These are phyloP conservation scores for Moricandia moricandioides DNA, from an alignment of 345 rosid genomes.

Conservation along the genomic window DNA sequence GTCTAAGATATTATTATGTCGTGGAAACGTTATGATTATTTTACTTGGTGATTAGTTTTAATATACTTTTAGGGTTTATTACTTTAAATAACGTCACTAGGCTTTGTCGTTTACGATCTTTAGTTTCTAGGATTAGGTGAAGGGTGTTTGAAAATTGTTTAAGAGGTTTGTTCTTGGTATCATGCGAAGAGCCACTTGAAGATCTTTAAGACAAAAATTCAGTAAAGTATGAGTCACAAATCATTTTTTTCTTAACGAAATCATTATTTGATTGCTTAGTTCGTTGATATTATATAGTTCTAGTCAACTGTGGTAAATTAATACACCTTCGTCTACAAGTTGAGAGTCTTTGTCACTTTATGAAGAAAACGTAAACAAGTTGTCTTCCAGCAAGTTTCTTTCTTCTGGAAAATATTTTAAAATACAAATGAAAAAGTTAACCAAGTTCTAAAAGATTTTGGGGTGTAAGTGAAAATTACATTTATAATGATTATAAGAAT, in stretches of 20 bases:
- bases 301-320: not conserved
- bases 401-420: not conserved
- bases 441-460: not conserved
- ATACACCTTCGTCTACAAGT: not conserved
- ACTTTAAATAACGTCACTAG: not conserved
- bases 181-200: not conserved
- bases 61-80: not conserved
- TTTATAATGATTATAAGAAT: too few species aligned
- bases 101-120: not conserved
- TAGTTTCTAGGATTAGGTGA: not conserved
- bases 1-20: not conserved
- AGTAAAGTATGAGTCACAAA: not conserved
- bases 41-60: not conserved
- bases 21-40: not conserved
- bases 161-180: not conserved
- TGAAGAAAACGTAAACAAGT: not conserved
- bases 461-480: too few species aligned
- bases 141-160: not conserved
- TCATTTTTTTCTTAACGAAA: not conserved
- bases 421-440: not conserved
- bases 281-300: not conserved
- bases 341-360: not conserved
- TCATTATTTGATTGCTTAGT: not conserved
- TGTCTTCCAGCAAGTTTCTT: not conserved
- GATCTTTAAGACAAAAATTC: not conserved